Percentiles rank a stretch among this genome's conserved stretches.
phyloP scores from a whole-genome alignment of 371 early-diverging fungal genomes.

The Rhizopus delemar region DNA sequence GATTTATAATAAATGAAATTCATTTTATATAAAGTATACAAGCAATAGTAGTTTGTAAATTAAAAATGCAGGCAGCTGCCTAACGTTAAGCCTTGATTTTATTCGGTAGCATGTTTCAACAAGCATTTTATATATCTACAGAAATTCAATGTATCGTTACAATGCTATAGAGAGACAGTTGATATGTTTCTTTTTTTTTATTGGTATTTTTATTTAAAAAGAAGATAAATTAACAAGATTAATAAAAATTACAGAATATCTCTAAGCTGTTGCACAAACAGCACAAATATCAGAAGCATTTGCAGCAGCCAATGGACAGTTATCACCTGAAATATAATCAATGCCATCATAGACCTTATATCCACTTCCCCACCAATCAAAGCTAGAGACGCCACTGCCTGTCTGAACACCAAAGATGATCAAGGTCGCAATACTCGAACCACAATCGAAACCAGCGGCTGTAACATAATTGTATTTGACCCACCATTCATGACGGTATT shows the following conservation, averaged over 20 bases:
- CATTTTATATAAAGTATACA: too few relatives aligned
- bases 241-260: not conserved
- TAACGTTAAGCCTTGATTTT: too few relatives aligned
- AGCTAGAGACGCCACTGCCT: conserved; percentile 25
- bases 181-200: too few relatives aligned
- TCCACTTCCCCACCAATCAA: conserved; percentile 51
- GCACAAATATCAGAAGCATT: conserved; percentile 54
- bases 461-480: conserved; percentile 71
- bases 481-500: conserved; percentile 66
- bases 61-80: too few relatives aligned
- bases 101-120: too few relatives aligned
- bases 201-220: too few relatives aligned
- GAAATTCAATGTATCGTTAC: too few relatives aligned
- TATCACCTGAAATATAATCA: conserved; percentile 21
- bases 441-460: conserved; percentile 78
- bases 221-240: not conserved
- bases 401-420: conserved; percentile 50
- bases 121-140: too few relatives aligned
- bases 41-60: too few relatives aligned
- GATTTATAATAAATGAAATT: too few relatives aligned
- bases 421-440: conserved; percentile 52
- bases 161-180: too few relatives aligned
- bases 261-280: conserved; percentile 49
- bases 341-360: not conserved
- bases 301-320: conserved; percentile 34